Evolutionary conservation across 139 green algal genomes (phyloP), one percentile per base, ranked within the genome.

Genomic region (Chlamydomonas incerta): DNA sequence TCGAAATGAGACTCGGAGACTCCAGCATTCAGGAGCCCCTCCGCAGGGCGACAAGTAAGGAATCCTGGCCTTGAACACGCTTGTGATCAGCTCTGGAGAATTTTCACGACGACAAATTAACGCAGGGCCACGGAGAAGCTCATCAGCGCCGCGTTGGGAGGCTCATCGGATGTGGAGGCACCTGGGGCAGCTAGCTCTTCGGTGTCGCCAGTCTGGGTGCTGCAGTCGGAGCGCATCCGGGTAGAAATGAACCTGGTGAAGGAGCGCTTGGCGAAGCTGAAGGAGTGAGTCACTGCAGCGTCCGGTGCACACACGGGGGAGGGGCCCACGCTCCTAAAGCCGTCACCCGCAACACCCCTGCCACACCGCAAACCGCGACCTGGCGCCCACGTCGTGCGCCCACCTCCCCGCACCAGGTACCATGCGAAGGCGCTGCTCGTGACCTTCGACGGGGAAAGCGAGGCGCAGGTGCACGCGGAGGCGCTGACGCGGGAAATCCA

Each of bases 261-360:
- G 63, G 91, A 94, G n/a, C 87, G 90, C 3, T 66, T 95, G 37
- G 47, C 52, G 15, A 91, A 91, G 79, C 88, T 95, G 5, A 91
- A 88, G 84, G 92, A 94, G 92, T 94, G 47, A 90, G 88, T 65
- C 3, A n/a, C n/a, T n/a, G n/a, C n/a, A n/a, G n/a, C n/a, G n/a
- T n/a, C n/a, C n/a, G n/a, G n/a, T n/a, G n/a, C n/a, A n/a, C n/a
- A n/a, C n/a, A n/a, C n/a, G n/a, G n/a, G n/a, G n/a, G n/a, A n/a
- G n/a, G n/a, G n/a, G n/a, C n/a, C n/a, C n/a, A n/a, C n/a, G n/a
- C n/a, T n/a, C n/a, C n/a, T n/a, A n/a, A n/a, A n/a, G n/a, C n/a
- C n/a, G n/a, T n/a, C n/a, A n/a, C 13, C 26, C 11, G 26, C 62
- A 14, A 23, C 62, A 68, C 9, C 66, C 15, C 66, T 46, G 15